Evolutionary conservation across 208 protist genomes (phyloP).

Genomic region (Leptomonas pyrrhocoris): DNA sequence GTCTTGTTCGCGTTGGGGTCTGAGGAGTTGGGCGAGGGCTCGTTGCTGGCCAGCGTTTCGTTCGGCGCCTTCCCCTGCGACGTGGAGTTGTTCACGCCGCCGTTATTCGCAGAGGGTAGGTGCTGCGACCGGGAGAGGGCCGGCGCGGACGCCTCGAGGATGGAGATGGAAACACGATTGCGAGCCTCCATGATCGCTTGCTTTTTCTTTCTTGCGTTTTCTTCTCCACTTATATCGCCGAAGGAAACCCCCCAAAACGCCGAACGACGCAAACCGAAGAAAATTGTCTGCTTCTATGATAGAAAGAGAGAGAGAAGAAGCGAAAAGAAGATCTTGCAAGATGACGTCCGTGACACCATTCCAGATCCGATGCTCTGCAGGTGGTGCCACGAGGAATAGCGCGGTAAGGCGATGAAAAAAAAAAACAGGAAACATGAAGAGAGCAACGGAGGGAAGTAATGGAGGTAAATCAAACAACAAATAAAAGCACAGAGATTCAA

Average conservation of each 20-base stretch:
- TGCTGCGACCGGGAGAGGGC: background rate
- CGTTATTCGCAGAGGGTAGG: background rate
- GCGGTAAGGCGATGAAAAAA: background rate
- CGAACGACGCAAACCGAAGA: too few species aligned
- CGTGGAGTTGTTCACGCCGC: constrained; percentile 4
- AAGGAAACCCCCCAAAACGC: too few species aligned
- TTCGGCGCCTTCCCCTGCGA: constrained; percentile 6
- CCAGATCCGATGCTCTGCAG: too few species aligned
- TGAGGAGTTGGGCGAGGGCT: constrained; percentile 6
- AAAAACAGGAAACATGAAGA: background rate
- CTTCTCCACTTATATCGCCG: too few species aligned
- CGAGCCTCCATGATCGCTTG: constrained; percentile 7
- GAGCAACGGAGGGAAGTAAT: background rate
- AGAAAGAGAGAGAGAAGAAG: background rate
- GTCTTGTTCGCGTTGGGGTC: constrained; percentile 30
- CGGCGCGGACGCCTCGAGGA: background rate
- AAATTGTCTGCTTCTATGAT: too few species aligned
- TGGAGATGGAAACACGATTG: background rate
- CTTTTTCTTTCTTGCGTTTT: background rate
- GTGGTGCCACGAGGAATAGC: constrained; percentile 79
- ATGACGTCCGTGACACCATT: too few species aligned
- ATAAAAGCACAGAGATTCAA: too few species aligned
- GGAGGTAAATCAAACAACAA: constrained; percentile 1
- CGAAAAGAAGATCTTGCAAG: background rate
- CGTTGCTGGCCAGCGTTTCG: constrained; percentile 23